Conservation (phyloP, 805 yeast species). For the Ogataea neopini region DNA sequence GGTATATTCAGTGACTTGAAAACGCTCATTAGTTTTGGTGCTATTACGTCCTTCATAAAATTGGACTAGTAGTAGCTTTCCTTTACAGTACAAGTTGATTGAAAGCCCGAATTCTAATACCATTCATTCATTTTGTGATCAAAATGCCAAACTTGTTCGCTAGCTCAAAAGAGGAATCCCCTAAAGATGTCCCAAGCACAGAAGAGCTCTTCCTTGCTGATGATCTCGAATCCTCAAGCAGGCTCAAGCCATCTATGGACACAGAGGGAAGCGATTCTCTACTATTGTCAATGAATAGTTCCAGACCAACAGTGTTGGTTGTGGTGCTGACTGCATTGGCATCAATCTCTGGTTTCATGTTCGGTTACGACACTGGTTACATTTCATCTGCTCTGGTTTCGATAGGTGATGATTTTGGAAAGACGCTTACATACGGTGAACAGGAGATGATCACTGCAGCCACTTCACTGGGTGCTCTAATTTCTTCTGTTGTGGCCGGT, state of each 20-base stretch:
- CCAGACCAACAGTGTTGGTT: conserved; percentile 62
- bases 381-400: conserved; percentile 91
- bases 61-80: background rate
- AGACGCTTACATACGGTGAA: conserved; percentile 66
- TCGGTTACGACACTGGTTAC: conserved; percentile 97
- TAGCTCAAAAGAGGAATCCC: background rate
- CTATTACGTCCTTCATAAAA: background rate
- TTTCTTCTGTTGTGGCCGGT: conserved; percentile 81
- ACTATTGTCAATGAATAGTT: conserved; percentile 38
- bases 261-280: conserved; percentile 10
- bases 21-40: background rate
- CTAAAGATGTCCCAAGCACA: background rate
- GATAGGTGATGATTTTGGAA: conserved; percentile 73
- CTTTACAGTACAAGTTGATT: background rate
- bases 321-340: conserved; percentile 70
- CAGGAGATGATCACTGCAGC: conserved; percentile 92
- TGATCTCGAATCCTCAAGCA: conserved; percentile 6
- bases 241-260: conserved; percentile 4
- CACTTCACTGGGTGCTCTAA: conserved; percentile 88
- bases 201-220: conserved; percentile 4
- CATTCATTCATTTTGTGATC: background rate
- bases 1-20: background rate
- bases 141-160: background rate
- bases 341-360: conserved; percentile 93
- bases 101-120: background rate